phyloP scores from a whole-genome alignment of 202 grass and related monocot species.

The Tripidium arundinaceum region DNA sequence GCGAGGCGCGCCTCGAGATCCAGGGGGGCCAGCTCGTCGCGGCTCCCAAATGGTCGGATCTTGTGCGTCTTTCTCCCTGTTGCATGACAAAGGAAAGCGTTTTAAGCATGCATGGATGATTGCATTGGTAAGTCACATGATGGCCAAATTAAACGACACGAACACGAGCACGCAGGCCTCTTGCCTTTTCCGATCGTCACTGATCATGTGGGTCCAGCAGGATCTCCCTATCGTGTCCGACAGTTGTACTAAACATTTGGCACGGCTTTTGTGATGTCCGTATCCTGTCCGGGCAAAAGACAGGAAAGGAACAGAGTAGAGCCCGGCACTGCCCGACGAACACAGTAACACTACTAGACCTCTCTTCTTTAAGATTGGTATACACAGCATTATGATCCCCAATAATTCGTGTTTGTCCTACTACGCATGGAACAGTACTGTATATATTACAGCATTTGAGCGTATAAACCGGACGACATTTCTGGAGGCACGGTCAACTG shows the following conservation, averaged over 20 bases:
- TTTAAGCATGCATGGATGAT: background rate
- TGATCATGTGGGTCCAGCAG: background rate
- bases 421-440: background rate
- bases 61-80: slow-evolving; percentile 54
- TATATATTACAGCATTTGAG: background rate
- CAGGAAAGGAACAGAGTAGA: slow-evolving; percentile 24
- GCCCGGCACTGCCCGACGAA: slow-evolving; percentile 3
- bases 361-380: background rate
- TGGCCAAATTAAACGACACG: background rate
- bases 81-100: background rate
- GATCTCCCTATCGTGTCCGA: background rate
- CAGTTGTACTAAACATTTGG: background rate
- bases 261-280: background rate
- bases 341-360: background rate
- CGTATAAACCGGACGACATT: background rate
- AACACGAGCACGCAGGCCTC: background rate
- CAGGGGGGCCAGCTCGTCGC: slow-evolving; percentile 18
- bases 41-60: slow-evolving; percentile 45
- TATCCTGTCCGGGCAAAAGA: background rate
- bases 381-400: background rate
- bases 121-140: background rate
- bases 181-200: background rate
- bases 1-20: slow-evolving; percentile 43
- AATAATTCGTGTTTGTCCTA: background rate
- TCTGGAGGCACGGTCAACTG: background rate